phyloP scores from a whole-genome alignment of 176 grass and related monocot species.

The Hordeum marinum region DNA sequence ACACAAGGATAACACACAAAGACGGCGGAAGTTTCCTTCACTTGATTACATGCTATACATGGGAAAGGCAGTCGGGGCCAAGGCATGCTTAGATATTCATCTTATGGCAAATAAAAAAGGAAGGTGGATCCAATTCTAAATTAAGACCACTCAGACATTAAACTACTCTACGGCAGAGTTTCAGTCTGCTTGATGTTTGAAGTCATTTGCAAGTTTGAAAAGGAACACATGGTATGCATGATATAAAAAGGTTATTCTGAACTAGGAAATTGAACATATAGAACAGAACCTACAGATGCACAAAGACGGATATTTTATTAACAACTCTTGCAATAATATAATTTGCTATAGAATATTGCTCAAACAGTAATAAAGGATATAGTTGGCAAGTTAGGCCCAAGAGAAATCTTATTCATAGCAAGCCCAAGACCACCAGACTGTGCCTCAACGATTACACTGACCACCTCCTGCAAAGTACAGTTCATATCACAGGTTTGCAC shows the following conservation, averaged over 20 bases:
- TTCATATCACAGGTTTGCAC: not conserved
- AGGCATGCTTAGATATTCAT: too few species aligned
- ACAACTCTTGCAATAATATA: not conserved
- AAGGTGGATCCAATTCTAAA: too few species aligned
- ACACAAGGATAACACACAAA: not conserved
- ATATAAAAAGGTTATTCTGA: not conserved
- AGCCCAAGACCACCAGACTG: slow-evolving; percentile 60
- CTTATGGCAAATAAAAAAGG: too few species aligned
- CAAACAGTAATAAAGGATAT: slow-evolving; percentile 70
- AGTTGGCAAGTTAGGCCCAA: slow-evolving; percentile 66
- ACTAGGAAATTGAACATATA: not conserved
- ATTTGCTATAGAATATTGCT: not conserved
- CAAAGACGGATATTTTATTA: not conserved
- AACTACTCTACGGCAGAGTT: too few species aligned
- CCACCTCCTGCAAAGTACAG: slow-evolving; percentile 60
- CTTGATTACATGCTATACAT: too few species aligned
- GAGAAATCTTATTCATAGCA: slow-evolving; percentile 62
- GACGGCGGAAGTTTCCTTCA: not conserved
- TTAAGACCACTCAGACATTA: too few species aligned
- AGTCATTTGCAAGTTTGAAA: not conserved
- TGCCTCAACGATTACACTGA: slow-evolving; percentile 78
- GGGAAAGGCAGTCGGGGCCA: too few species aligned
- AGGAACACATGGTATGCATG: not conserved
- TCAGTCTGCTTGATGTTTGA: not conserved
- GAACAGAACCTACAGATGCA: not conserved